A percentile compares a stretch with the other conserved stretches of the same genome.
Conservation (phyloP, 2,329 filamentous ascomycete genomes). For the Sclerotinia spermophila region DNA sequence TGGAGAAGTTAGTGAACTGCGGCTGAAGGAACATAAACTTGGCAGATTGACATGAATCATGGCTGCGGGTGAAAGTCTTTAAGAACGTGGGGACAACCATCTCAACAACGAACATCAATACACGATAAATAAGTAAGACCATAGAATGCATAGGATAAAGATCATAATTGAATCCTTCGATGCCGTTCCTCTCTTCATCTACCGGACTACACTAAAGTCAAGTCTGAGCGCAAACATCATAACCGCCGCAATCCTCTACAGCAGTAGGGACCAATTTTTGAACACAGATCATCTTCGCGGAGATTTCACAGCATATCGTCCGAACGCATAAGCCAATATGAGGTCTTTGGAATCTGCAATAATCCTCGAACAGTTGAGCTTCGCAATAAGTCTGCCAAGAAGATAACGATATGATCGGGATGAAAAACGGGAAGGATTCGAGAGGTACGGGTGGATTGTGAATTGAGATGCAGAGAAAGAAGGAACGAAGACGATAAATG, state of each 20-base stretch:
- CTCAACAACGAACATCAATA: background rate
- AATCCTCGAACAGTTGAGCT: background rate
- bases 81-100: background rate
- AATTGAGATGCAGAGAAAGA: background rate
- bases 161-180: background rate
- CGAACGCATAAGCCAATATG: background rate
- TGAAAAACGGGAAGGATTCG: background rate
- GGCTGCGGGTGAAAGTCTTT: background rate
- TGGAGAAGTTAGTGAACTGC: background rate
- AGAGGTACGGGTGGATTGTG: background rate
- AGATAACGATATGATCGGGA: background rate
- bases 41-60: background rate
- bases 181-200: background rate
- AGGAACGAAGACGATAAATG: background rate
- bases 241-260: background rate
- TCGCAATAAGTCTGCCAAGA: background rate
- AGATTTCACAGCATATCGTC: background rate
- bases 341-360: background rate
- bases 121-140: background rate
- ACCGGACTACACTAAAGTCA: background rate
- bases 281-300: slow-evolving; percentile 6
- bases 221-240: background rate
- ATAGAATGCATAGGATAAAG: background rate
- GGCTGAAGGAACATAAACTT: background rate
- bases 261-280: slow-evolving; percentile 7